These are phyloP conservation scores for Westerdykella ornata DNA, from an alignment of 2,329 filamentous ascomycete genomes.

Conservation along the genomic window DNA sequence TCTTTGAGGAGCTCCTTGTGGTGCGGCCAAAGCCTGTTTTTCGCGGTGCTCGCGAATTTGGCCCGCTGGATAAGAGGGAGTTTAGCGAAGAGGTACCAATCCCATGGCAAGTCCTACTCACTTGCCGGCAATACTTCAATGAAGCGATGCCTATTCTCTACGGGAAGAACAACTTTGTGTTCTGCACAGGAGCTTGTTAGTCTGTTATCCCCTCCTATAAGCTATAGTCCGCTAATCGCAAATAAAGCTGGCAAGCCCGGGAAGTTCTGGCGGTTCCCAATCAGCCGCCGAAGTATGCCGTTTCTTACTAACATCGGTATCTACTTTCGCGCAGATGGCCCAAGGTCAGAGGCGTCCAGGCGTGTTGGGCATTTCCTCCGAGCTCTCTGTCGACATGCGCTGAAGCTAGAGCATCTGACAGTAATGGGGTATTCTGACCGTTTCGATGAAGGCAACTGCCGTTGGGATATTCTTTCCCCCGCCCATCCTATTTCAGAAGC, in stretches of 20 bases:
- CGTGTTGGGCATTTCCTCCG: constrained; percentile 12
- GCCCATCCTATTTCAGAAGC: constrained; percentile 12
- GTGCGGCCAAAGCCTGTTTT: constrained; percentile 7
- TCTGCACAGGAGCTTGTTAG: constrained; percentile 10
- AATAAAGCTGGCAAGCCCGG: constrained; percentile 5
- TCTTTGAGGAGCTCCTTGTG: constrained; percentile 14
- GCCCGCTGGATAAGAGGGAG: constrained; percentile 8
- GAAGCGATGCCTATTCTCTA: constrained; percentile 15
- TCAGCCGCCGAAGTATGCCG: constrained; percentile 8
- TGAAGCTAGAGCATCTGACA: constrained; percentile 8
- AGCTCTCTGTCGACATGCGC: constrained; percentile 5
- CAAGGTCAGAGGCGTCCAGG: constrained; percentile 5
- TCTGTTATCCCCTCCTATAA: too few relatives aligned
- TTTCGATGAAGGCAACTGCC: constrained; percentile 5
- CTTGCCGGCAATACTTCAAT: constrained; percentile 13
- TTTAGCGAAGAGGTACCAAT: constrained; percentile 6
- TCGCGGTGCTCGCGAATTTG: constrained; percentile 10
- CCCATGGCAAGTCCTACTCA: constrained; percentile 15
- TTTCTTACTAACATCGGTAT: constrained; percentile 11
- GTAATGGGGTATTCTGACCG: constrained; percentile 11
- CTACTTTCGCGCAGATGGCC: constrained; percentile 10
- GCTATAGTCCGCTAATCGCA: too few relatives aligned
- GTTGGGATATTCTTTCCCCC: constrained; percentile 13
- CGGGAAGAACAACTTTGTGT: constrained; percentile 11
- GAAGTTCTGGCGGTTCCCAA: constrained; percentile 12